Evolutionary conservation across 805 yeast genomes (phyloP), one percentile per base, ranked within the genome.

Genomic region (Yarrowia deformans): DNA sequence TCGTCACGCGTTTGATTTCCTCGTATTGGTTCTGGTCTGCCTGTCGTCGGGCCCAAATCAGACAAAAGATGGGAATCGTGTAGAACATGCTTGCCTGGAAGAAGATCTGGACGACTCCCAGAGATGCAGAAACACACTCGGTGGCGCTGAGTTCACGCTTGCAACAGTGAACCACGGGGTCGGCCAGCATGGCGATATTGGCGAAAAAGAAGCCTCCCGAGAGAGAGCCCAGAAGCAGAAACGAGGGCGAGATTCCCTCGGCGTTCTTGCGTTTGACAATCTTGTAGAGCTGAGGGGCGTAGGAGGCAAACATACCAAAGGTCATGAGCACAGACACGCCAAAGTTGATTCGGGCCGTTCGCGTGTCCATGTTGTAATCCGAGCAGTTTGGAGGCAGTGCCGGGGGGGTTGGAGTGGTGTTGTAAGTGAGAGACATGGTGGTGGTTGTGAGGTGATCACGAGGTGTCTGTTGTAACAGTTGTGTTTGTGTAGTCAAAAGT

Each of bases 231-330:
- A 92, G 82, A 14, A 91, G 78, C 40, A 91, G 80, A 75, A 87
- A 91, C 72, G 84, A 81, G 13, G 93, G 90, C 6, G 93, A 88
- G 29, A 91, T 79, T 5, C 97, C 97, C 75, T 90, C 93, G 13
- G 93, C 87, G 7, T 92, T 83, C 63, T 84, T 78, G 63, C 92
- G 83, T 19, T 75, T 73, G 66, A 85, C 77, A 68, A 91, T 87
- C 54, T 88, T 83, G 52, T 81, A 69, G 76, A 89, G 91, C 79
- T 91, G 97, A 0, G 97, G 97, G 3, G 88, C 67, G 75, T 91
- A 91, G 54, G 94, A 89, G 12, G 83, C 73, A 42, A 87, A 84
- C 9, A 91, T 90, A 3, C 93, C 97, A 1, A 85, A 61, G 0
- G 92, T 87, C 42, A 91, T 83, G 6, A 81, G 63, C 0, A 85